Evolutionary conservation across 2,329 filamentous ascomycete species (phyloP).

Genomic region (Cercospora sesami): DNA sequence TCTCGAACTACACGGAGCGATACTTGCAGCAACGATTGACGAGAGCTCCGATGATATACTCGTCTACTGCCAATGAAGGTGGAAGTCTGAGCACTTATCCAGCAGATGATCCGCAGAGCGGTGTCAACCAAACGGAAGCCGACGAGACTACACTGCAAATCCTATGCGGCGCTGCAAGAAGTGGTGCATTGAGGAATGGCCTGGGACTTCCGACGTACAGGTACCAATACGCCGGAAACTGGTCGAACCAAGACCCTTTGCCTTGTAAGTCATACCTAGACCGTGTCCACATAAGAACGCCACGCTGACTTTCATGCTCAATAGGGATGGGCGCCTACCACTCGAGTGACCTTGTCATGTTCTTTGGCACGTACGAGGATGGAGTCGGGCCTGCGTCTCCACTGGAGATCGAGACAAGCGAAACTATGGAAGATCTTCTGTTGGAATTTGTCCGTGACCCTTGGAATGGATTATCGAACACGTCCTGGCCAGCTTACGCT

Average conservation of each 20-base stretch:
- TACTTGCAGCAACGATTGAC: slow-evolving; percentile 37
- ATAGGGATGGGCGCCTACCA: slow-evolving; percentile 42
- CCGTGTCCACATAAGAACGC: too few relatives aligned
- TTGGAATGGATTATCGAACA: slow-evolving; percentile 25
- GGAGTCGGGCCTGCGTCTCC: slow-evolving; percentile 32
- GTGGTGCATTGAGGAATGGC: slow-evolving; percentile 24
- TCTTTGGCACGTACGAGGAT: slow-evolving; percentile 41
- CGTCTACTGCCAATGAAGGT: slow-evolving; percentile 6
- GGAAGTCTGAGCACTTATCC: slow-evolving; percentile 2
- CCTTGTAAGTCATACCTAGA: neutral
- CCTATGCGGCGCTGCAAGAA: neutral
- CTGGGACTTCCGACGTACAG: slow-evolving; percentile 6
- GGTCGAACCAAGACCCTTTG: slow-evolving; percentile 5
- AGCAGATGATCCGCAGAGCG: neutral
- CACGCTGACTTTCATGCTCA: neutral
- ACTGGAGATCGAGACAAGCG: slow-evolving; percentile 37
- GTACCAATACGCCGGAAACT: slow-evolving; percentile 11
- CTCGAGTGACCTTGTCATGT: slow-evolving; percentile 38
- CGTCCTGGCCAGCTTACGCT: slow-evolving; percentile 40
- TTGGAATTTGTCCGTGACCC: slow-evolving; percentile 42
- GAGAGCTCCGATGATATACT: slow-evolving; percentile 27
- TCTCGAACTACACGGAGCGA: slow-evolving; percentile 27
- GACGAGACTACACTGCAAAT: neutral
- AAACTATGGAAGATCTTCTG: slow-evolving; percentile 42
- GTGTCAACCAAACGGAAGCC: slow-evolving; percentile 8